Evolutionary conservation across 345 rosid species (phyloP).

Genomic region (Gossypium raimondii): DNA sequence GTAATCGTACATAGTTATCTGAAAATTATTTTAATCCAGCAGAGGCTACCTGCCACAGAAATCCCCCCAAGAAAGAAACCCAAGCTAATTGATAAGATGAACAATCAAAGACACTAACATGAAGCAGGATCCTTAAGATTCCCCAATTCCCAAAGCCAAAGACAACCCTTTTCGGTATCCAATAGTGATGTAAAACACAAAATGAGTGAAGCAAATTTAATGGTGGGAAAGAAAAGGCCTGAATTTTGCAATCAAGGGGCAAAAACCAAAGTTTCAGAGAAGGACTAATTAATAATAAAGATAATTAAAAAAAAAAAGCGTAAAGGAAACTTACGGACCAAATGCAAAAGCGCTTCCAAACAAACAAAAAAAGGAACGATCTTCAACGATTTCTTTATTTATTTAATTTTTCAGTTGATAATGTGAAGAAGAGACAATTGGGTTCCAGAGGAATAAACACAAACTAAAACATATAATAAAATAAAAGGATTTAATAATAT

Average conservation of each 20-base stretch:
- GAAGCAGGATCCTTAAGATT: constrained; percentile 3
- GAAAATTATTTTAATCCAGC: background rate
- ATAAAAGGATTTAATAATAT: background rate
- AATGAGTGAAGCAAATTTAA: background rate
- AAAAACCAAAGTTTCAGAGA: background rate
- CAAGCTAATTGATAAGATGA: background rate
- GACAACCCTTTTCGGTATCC: background rate
- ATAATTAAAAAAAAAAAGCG: background rate
- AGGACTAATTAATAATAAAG: background rate
- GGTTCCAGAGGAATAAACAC: background rate
- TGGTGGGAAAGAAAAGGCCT: background rate
- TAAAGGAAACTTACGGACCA: background rate
- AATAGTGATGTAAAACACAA: background rate
- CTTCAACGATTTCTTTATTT: background rate
- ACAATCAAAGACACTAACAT: background rate
- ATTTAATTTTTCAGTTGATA: background rate
- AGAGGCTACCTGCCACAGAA: background rate
- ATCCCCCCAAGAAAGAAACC: background rate
- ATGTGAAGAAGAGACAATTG: background rate
- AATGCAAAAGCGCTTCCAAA: background rate
- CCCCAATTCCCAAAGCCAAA: background rate
- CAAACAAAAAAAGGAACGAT: background rate
- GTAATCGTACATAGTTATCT: background rate
- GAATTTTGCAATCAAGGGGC: background rate
- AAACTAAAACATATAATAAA: background rate